Base-by-base conservation (phyloP, 2,329 filamentous ascomycete species). In the Sporothrix pseudoabietina region DNA sequence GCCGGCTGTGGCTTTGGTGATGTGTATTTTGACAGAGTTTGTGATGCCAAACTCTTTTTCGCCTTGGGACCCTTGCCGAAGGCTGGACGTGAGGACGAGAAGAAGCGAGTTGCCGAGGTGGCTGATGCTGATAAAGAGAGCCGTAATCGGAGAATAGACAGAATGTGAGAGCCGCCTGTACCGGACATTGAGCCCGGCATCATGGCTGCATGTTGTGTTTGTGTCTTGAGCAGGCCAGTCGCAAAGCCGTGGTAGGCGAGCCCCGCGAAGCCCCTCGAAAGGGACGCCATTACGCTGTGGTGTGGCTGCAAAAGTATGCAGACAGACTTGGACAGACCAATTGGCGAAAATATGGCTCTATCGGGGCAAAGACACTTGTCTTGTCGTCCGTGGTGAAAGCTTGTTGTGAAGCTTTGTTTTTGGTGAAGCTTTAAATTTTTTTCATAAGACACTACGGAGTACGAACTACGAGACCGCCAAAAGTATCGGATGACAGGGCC, bases 201-300 rank as follows among this genome's bases (percentile, higher is more conserved):
- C 14, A 6, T 4, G n/a, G 54, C 55, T 16, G 73, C 26, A 41
- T 41, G 61, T 61, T 68, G 71, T 30, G 71, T 5, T 4, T 68
- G 71, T 41, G 71, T 5, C 2, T 59, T 30, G 19, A 54, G 22
- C 30, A 70, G 6, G 65, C 26, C 30, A 39, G 66, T 39, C 41
- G 71, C n/a, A 47, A 66, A 30, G 69, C 44, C 19, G 41, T 49
- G 52, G 14, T 52, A 55, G 41, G 49, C 44, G 32, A 71, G 22
- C 55, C 72, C 72, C 30, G 71, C 44, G n/a, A 75, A 39, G 71
- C 75, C 75, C 49, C 72, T 63, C 14, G 74, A 71, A 19, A 74
- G 71, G n/a, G 75, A 75, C 4, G 72, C 59, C 75, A 76, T 76
- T n/a, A n/a, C n/a, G 12, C 44, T 57, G 10, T 35, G 35, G n/a